Evolutionary conservation across 192 early-diverging fungal genomes (phyloP), one percentile per base, ranked within the genome.

Genomic region (Gonapodya sp.): DNA sequence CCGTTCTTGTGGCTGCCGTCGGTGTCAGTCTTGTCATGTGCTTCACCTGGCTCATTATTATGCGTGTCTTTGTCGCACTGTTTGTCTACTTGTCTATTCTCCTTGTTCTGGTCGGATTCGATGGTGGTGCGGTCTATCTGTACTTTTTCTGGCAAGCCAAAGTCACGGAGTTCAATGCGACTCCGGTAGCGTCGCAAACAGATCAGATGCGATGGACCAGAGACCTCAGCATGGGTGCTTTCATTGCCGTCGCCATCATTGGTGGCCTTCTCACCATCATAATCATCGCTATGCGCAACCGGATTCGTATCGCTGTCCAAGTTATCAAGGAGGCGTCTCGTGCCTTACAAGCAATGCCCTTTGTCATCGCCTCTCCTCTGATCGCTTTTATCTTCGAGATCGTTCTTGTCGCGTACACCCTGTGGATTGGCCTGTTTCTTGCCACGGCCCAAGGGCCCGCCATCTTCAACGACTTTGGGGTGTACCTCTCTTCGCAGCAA

Each of bases 271-370:
- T 88, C n/a, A 36, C 87, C 34, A 30, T 89, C 1, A 74, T 91
- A 36, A 87, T 86, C 0, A 82, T 89, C 30, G 86, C 83, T 37
- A 37, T 89, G 85, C 33, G 79, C 34, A 85, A 86, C 24, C 85
- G 89, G 16, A 90, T 91, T 77, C 79, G 83, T 0, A 87, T 91
- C 72, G 89, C 89, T 0, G 82, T 87, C 30, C 78, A 83, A 36
- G 83, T 91, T 81, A 83, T 91, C 82, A 88, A 88, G 77, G 87
- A 89, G 36, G 82, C 89, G 0, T 46, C 82, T 0, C 35, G 35
- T 1, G 87, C 88, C 31, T 73, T 87, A 46, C 79, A 36, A 24
- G 84, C 81, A 18, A 89, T 89, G 87, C 88, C 88, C 0, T 73
- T 85, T 32, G 86, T 90, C 18, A 35, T 83, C 36, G 18, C 83